Base-by-base conservation (phyloP, 805 yeast genomes). In the Sugiyamaella qingdaonensis region DNA sequence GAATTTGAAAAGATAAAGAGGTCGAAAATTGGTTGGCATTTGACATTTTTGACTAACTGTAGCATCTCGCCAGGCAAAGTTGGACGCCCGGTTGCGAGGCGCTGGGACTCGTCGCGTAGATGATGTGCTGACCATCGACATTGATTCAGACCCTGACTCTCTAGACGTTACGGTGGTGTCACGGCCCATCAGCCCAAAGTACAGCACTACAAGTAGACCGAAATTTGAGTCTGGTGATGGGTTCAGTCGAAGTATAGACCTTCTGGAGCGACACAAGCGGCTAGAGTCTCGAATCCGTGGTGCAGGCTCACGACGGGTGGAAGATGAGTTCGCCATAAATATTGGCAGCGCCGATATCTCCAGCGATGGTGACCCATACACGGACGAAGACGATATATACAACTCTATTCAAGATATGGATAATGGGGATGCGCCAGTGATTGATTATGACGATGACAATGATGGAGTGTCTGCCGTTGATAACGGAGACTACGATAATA, bases 81-180 rank as follows among this genome's bases (percentile, higher is more conserved):
- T 57, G 18, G 58, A 56, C 32, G 52, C 55, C 14, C 52, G 61
- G 10, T 32, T 58, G 7, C 46, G 61, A 2, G 61, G 61, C 33
- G 59, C 61, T 10, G 61, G 58, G 58, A 54, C 52, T 35, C 54
- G 59, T 37, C 45, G 52, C 42, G 59, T 56, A 10, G 41, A 51
- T 9, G 49, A 46, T 13, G 53, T 13, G 8, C 50, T 55, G 16
- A 41, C 42, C n/a, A 53, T 56, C 29, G 46, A 36, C 24, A n/a
- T 48, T 16, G 43, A 19, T 16, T 39, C 43, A 5, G 43, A 39
- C 13, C 37, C 37, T 14, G 43, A 39, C 24, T 10, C 43, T 10
- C 5, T 39, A 16, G 43, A 39, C 9, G 13, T 39, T 7, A 39
- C 43, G 13, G 24, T 39, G 13, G 21, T 39, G 19, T 39, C 43